Evolutionary conservation across 345 rosid species (phyloP), one percentile per base, ranked within the genome.

Genomic region (Eucalyptus cloeziana): DNA sequence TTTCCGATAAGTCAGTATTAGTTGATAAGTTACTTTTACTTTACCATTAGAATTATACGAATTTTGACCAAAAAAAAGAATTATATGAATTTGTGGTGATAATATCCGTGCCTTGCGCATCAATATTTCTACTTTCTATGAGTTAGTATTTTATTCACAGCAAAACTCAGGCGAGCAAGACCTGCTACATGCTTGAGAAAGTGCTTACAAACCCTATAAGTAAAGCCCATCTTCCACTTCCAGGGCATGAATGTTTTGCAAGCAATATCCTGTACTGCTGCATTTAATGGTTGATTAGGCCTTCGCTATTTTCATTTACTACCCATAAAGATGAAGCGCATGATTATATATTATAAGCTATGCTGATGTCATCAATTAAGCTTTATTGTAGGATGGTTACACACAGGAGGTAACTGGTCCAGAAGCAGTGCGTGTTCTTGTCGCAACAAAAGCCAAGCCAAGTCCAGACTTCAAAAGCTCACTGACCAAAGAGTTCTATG

Each of bases 401-500:
- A 97, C 99, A 44, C 88, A 88, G 89, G 97, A 96, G 94, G 93
- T 88, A 71, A 91, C 89, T 52, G 95, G 96, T 81, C 88, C 94
- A 7, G 96, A 94, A 47, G 94, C 94, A 71, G 97, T 97, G 49
- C 95, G 91, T 45, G 96, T 96, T 90, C 97, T 94, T 56, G 98
- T 97, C 7, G 99, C 97, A 4, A 95, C 92, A 8, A 93, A 89
- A 90, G 97, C 99, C 85, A 97, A 96, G 88, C 93, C 95, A 21
- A 93, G 92, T 87, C 58, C 86, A 49, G 91, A 96, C 85, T 67
- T 54, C 44, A 49, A 62, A 31, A 94, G 97, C 88, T 89, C 87
- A 62, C 96, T 97, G 60, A 87, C 94, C 89, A 92, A 93, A 88
- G 95, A 95, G 92, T 97, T 94, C 90, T 95, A 94, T 90, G 89